phyloP scores from a whole-genome alignment of 345 rosid species.

The Anastatica hierochuntica region DNA sequence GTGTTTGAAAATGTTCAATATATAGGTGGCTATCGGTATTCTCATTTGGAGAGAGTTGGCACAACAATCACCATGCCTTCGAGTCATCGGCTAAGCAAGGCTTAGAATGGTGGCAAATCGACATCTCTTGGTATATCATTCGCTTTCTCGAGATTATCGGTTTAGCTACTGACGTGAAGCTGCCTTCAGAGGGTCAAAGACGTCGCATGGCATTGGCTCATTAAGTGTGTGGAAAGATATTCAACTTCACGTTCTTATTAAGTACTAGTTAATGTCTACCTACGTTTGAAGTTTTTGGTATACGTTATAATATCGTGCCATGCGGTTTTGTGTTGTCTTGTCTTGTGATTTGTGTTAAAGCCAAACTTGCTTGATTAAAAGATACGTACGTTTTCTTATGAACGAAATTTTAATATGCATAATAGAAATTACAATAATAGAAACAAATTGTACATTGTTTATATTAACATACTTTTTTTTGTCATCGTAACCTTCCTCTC shows the following conservation, averaged over 20 bases:
- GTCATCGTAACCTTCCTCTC: too few relatives aligned
- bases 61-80: constrained; percentile 30
- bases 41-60: too few relatives aligned
- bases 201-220: constrained; percentile 26
- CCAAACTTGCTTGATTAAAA: constrained; percentile 8
- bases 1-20: too few relatives aligned
- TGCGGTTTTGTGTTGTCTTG: constrained; percentile 2
- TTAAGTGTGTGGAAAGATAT: constrained; percentile 8
- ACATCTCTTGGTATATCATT: constrained; percentile 26
- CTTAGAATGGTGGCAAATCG: constrained; percentile 30
- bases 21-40: constrained; percentile 28
- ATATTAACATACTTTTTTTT: too few relatives aligned
- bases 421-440: constrained; percentile 3
- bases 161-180: constrained; percentile 28
- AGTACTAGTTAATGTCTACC: constrained; percentile 11
- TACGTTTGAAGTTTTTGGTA: constrained; percentile 13
- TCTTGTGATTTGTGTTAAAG: background rate
- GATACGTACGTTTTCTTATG: constrained; percentile 2
- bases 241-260: background rate
- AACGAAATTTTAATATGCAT: background rate
- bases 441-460: too few relatives aligned
- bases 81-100: constrained; percentile 31
- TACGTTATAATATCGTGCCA: too few relatives aligned
- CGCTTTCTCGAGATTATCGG: constrained; percentile 26
- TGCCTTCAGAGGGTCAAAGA: constrained; percentile 23